A percentile compares a stretch with the other conserved stretches of the same genome.
phyloP scores from a whole-genome alignment of 2,329 filamentous ascomycete genomes.

The Talaromyces sp. region DNA sequence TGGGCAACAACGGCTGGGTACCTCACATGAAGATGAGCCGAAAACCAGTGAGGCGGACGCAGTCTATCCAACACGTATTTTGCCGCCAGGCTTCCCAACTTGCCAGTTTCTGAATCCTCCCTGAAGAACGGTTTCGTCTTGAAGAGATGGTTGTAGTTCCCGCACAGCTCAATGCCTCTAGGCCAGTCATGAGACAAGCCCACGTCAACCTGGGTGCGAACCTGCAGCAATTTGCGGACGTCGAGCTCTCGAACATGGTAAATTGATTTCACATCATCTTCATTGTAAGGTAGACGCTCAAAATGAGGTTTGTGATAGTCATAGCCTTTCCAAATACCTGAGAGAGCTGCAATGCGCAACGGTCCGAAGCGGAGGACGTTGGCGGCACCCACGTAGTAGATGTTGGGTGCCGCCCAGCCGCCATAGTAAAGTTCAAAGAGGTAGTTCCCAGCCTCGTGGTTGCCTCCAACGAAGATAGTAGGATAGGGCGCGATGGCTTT shows the following conservation, averaged over 20 bases:
- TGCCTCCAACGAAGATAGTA: constrained; percentile 89
- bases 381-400: constrained; percentile 93
- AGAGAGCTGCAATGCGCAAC: constrained; percentile 82
- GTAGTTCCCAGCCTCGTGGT: constrained; percentile 90
- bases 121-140: constrained; percentile 71
- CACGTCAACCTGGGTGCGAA: constrained; percentile 85
- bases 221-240: constrained; percentile 79
- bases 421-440: constrained; percentile 93
- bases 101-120: constrained; percentile 71
- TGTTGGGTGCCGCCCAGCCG: constrained; percentile 94
- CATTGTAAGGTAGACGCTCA: constrained; percentile 81
- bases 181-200: constrained; percentile 97
- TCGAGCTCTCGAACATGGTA: constrained; percentile 91
- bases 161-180: constrained; percentile 73
- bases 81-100: constrained; percentile 76
- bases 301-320: constrained; percentile 81
- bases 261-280: constrained; percentile 72
- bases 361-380: constrained; percentile 83
- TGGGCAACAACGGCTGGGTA: constrained; percentile 66
- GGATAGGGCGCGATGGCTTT: constrained; percentile 74
- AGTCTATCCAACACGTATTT: constrained; percentile 77
- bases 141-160: constrained; percentile 68
- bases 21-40: constrained; percentile 88
- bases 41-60: constrained; percentile 85
- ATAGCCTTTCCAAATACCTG: constrained; percentile 91